These are phyloP conservation scores for Polytolypa hystricis DNA, from an alignment of 2,329 filamentous ascomycete species.

Conservation along the genomic window DNA sequence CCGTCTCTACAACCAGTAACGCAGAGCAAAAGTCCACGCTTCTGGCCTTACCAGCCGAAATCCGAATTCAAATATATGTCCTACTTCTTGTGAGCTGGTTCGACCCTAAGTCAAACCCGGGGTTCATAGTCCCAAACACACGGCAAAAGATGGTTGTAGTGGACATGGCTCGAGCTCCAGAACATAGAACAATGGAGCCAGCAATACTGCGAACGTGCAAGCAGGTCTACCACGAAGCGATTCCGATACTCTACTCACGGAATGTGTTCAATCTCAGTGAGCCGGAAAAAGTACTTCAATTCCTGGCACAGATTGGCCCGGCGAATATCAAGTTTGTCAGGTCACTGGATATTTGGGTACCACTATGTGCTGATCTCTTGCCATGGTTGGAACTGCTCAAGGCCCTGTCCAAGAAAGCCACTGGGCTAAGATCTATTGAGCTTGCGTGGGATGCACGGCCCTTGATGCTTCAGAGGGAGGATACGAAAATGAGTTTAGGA, in stretches of 20 bases:
- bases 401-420: not conserved
- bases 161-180: not conserved
- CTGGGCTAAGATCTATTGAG: not conserved
- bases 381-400: not conserved
- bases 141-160: not conserved
- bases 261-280: not conserved
- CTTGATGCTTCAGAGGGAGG: not conserved
- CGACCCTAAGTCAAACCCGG: not conserved
- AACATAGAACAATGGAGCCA: not conserved
- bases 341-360: not conserved
- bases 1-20: not conserved
- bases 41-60: not conserved
- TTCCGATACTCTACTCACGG: not conserved
- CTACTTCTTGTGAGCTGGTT: not conserved
- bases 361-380: not conserved
- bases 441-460: not conserved
- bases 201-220: conserved; percentile 1
- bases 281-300: not conserved
- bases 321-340: not conserved
- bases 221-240: conserved; percentile 1
- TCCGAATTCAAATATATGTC: not conserved
- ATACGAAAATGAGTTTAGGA: not conserved
- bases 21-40: not conserved
- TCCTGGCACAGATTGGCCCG: not conserved
- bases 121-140: not conserved